Conservation (phyloP, 1,139 yeast genomes). For the Debaryomyces robertsiae region DNA sequence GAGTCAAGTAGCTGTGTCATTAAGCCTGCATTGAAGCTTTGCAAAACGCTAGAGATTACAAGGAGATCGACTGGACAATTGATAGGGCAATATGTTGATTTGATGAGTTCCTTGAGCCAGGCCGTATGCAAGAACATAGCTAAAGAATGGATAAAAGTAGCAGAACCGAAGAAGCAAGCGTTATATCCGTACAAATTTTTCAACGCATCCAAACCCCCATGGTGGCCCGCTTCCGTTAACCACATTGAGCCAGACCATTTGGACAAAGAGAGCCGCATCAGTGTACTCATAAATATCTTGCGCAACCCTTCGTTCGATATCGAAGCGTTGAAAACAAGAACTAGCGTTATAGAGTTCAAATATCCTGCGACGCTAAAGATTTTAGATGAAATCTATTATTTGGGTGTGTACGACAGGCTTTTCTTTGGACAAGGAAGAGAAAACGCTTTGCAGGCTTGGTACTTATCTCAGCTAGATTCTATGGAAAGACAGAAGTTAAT, state of each 20-base stretch:
- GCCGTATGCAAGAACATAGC: conserved; percentile 61
- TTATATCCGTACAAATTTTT: conserved; percentile 61
- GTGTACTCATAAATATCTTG: conserved; percentile 48
- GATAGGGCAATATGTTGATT: conserved; percentile 19
- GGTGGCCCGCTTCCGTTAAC: conserved; percentile 69
- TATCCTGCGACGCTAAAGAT: conserved; percentile 17
- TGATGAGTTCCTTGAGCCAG: conserved; percentile 38
- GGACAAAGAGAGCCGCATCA: conserved; percentile 56
- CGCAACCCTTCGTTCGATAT: conserved; percentile 28
- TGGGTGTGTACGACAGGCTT: conserved; percentile 32
- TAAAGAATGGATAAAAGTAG: conserved; percentile 64
- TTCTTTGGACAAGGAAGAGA: conserved; percentile 19
- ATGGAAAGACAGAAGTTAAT: conserved; percentile 14
- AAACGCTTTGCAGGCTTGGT: conserved; percentile 9
- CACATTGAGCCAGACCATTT: conserved; percentile 80
- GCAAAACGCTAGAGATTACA: conserved; percentile 10
- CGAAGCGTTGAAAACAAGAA: conserved; percentile 23
- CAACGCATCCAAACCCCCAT: conserved; percentile 51
- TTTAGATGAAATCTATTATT: conserved; percentile 31
- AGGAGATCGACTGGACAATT: conserved; percentile 12
- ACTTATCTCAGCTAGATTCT: conserved; percentile 11
- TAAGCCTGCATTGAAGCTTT: conserved; percentile 17
- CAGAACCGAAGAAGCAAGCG: conserved; percentile 72
- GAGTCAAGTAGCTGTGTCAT: conserved; percentile 16
- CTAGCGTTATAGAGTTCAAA: conserved; percentile 15